phyloP scores from a whole-genome alignment of 2,329 filamentous ascomycete genomes.

The Exophiala alcalophila region DNA sequence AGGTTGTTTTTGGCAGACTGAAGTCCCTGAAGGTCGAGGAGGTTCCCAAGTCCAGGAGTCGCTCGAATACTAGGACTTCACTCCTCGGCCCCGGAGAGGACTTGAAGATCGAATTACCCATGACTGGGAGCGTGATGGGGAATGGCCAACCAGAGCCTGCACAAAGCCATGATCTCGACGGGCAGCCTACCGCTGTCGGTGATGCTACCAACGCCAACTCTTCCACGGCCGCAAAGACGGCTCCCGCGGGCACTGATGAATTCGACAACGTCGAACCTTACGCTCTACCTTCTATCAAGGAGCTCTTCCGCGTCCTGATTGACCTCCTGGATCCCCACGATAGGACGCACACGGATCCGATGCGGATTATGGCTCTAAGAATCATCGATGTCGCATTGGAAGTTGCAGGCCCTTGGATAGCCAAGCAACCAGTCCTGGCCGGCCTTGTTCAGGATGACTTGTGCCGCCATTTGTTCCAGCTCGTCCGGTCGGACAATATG shows the following conservation, averaged over 20 bases:
- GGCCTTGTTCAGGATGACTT: slow-evolving; percentile 86
- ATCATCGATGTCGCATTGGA: slow-evolving; percentile 97
- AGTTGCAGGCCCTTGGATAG: slow-evolving; percentile 91
- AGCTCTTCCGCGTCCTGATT: slow-evolving; percentile 89
- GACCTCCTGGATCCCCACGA: slow-evolving; percentile 93
- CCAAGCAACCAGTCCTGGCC: slow-evolving; percentile 83
- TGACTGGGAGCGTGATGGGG: slow-evolving; percentile 57
- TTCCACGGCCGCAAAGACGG: slow-evolving; percentile 34
- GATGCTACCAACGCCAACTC: slow-evolving; percentile 33
- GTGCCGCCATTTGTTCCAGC: slow-evolving; percentile 91
- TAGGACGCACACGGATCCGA: slow-evolving; percentile 84
- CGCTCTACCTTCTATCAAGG: slow-evolving; percentile 87
- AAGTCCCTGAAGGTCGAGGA: slow-evolving; percentile 80
- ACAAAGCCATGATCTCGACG: slow-evolving; percentile 24
- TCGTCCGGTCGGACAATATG: slow-evolving; percentile 95
- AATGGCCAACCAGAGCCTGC: slow-evolving; percentile 31
- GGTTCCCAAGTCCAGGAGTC: slow-evolving; percentile 44
- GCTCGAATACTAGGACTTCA: slow-evolving; percentile 27
- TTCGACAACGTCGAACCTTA: slow-evolving; percentile 71
- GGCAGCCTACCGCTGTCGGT: slow-evolving; percentile 10
- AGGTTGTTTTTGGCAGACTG: slow-evolving; percentile 92
- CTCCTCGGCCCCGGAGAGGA: slow-evolving; percentile 61
- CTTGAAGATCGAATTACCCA: slow-evolving; percentile 73
- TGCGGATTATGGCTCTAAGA: slow-evolving; percentile 94
- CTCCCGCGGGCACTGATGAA: slow-evolving; percentile 35